Conservation (phyloP, 2,329 filamentous ascomycete genomes). For the Cytospora piceae region DNA sequence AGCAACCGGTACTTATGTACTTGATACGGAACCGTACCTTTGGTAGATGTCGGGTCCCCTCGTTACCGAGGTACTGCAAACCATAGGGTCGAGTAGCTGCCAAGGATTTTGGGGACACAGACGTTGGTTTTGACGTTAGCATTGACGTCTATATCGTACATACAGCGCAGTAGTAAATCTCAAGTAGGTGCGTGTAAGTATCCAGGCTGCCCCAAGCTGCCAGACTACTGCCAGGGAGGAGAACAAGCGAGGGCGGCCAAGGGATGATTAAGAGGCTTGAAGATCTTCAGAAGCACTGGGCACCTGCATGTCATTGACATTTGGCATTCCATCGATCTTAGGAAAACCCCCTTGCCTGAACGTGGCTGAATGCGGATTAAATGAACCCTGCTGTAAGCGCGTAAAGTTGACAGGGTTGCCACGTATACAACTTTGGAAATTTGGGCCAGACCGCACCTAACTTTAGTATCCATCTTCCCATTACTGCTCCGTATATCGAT, state of each 20-base stretch:
- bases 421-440: constrained; percentile 9
- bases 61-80: not conserved
- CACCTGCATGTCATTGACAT: not conserved
- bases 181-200: no score
- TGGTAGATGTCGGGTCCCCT: not conserved
- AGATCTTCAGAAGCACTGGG: constrained; percentile 18
- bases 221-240: not conserved
- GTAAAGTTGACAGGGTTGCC: constrained; percentile 4
- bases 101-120: not conserved
- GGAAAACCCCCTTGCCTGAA: not conserved
- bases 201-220: not conserved
- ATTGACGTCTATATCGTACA: not conserved
- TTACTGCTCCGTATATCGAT: not conserved
- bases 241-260: constrained; percentile 14
- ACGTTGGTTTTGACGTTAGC: not conserved
- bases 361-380: not conserved
- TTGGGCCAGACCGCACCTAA: not conserved
- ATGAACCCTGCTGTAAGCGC: constrained; percentile 5
- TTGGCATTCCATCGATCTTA: constrained; percentile 4
- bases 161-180: no score
- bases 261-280: not conserved
- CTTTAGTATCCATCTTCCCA: not conserved
- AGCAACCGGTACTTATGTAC: not conserved
- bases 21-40: no score
- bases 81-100: not conserved